A percentile compares a stretch with the other conserved stretches of the same genome.
These are phyloP conservation scores for Aspergillus thermomutatus DNA, from an alignment of 2,329 filamentous ascomycete genomes.

Conservation along the genomic window DNA sequence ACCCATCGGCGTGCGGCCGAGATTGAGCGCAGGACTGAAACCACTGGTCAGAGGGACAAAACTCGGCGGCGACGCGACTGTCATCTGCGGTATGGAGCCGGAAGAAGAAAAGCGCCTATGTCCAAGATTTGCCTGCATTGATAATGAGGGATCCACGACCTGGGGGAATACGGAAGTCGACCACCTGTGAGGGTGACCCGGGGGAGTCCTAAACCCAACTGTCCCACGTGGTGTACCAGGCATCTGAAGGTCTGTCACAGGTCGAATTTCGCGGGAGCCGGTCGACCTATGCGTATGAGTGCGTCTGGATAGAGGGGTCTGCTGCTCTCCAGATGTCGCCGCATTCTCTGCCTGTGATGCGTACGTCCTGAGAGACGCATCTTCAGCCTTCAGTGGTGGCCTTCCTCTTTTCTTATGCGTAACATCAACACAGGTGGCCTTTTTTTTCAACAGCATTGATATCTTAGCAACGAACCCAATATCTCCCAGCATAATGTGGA, in stretches of 20 bases:
- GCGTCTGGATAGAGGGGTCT: slow-evolving; percentile 20
- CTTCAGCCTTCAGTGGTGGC: slow-evolving; percentile 43
- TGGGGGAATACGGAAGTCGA: slow-evolving; percentile 28
- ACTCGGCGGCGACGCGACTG: slow-evolving; percentile 22
- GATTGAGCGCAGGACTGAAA: slow-evolving; percentile 25
- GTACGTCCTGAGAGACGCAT: slow-evolving; percentile 33
- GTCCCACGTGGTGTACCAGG: slow-evolving; percentile 16
- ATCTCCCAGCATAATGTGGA: background rate
- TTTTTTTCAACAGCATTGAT: background rate
- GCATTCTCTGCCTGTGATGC: slow-evolving; percentile 27
- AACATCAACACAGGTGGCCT: slow-evolving; percentile 45
- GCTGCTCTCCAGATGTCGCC: slow-evolving; percentile 23
- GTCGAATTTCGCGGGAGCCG: slow-evolving; percentile 37
- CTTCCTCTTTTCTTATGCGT: slow-evolving; percentile 47
- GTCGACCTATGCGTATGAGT: slow-evolving; percentile 30
- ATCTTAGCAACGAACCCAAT: background rate
- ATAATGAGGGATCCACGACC: slow-evolving; percentile 24
- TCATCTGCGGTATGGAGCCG: slow-evolving; percentile 24
- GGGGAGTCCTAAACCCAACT: slow-evolving; percentile 19
- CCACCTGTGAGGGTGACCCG: slow-evolving; percentile 31
- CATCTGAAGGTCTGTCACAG: slow-evolving; percentile 37
- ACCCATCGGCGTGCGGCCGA: slow-evolving; percentile 16
- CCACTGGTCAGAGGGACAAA: slow-evolving; percentile 24
- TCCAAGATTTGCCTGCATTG: slow-evolving; percentile 21
- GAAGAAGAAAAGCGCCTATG: slow-evolving; percentile 34